A percentile compares a stretch with the other conserved stretches of the same genome.
Conservation (phyloP, 352 stramenopile species). For the Pilasporangium apinafurcum region DNA sequence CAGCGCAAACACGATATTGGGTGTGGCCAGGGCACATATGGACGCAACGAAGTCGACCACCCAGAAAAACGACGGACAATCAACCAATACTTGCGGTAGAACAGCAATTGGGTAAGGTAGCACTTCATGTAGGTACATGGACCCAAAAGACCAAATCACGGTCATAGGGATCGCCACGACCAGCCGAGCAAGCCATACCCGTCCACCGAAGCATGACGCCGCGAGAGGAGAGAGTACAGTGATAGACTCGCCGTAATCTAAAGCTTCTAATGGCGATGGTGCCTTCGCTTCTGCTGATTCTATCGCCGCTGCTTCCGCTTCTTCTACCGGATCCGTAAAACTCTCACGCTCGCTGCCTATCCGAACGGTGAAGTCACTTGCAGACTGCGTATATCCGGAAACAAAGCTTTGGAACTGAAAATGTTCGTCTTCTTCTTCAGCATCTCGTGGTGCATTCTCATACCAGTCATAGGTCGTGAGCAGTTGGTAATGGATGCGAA, state of each 20-base stretch:
- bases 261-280: slow-evolving; percentile 11
- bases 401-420: slow-evolving; percentile 25
- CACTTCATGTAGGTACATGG: slow-evolving; percentile 11
- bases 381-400: slow-evolving; percentile 24
- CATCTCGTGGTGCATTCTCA: slow-evolving; percentile 14
- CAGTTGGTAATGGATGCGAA: slow-evolving; percentile 38
- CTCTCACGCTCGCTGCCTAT: slow-evolving; percentile 24
- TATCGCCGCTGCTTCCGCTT: slow-evolving; percentile 3
- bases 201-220: slow-evolving; percentile 13
- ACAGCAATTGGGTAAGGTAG: slow-evolving; percentile 22
- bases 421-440: slow-evolving; percentile 9
- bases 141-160: slow-evolving; percentile 21
- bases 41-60: slow-evolving; percentile 22
- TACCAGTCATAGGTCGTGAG: slow-evolving; percentile 37
- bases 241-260: slow-evolving; percentile 17
- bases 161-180: slow-evolving; percentile 13
- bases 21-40: slow-evolving; percentile 22
- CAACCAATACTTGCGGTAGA: slow-evolving; percentile 15
- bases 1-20: slow-evolving; percentile 16
- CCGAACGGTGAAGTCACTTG: slow-evolving; percentile 7
- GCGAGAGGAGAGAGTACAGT: slow-evolving; percentile 18
- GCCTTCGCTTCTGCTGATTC: slow-evolving; percentile 4
- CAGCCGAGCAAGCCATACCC: slow-evolving; percentile 14
- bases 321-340: slow-evolving; percentile 20
- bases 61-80: slow-evolving; percentile 31